Evolutionary conservation across 2,329 filamentous ascomycete genomes (phyloP).

Genomic region (Escovopsis sp.): DNA sequence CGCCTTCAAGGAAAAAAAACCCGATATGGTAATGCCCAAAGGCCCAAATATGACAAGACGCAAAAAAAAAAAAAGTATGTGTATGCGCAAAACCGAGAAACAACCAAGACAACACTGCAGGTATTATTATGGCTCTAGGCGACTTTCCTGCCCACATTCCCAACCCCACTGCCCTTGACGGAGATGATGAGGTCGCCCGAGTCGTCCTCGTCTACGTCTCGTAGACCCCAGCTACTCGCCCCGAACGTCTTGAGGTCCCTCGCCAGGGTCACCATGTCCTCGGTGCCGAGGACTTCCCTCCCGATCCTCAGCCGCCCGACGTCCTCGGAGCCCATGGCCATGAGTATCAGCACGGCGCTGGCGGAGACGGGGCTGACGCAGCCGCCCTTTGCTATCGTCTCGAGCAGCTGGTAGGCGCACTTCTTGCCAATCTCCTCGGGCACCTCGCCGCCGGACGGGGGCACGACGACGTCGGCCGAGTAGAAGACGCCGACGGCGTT

Average conservation of each 20-base stretch:
- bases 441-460: constrained; percentile 64
- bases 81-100: neutral
- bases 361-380: constrained; percentile 62
- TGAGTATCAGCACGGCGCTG: constrained; percentile 65
- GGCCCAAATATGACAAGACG: neutral
- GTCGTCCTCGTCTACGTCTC: constrained; percentile 54
- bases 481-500: constrained; percentile 68
- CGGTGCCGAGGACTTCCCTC: constrained; percentile 64
- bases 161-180: constrained; percentile 84
- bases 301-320: constrained; percentile 77
- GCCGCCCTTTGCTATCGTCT: constrained; percentile 68
- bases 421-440: constrained; percentile 83
- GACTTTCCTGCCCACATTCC: constrained; percentile 89
- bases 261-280: constrained; percentile 66
- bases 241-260: constrained; percentile 83
- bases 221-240: constrained; percentile 77
- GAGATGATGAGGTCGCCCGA: constrained; percentile 69
- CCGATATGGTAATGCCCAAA: no score
- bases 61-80: neutral
- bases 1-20: neutral
- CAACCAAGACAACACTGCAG: neutral
- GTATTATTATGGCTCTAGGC: constrained; percentile 24
- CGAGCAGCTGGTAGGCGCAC: constrained; percentile 79
- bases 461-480: constrained; percentile 67
- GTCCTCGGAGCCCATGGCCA: constrained; percentile 97